Evolutionary conservation across 441 rosid species (phyloP).

Genomic region (Adansonia grandidieri): DNA sequence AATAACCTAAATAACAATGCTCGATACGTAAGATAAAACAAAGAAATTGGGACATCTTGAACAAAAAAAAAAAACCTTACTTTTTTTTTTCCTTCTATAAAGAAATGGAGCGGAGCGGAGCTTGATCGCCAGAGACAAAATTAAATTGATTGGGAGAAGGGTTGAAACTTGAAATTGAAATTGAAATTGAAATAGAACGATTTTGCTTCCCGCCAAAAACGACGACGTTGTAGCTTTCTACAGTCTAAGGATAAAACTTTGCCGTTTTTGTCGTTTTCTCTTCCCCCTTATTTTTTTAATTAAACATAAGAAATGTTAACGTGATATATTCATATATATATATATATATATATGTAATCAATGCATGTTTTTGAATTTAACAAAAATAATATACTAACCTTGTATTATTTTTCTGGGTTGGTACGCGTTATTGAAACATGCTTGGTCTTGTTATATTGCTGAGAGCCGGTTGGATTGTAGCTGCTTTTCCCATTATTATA

Average conservation of each 20-base stretch:
- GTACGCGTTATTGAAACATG: conserved; percentile 23
- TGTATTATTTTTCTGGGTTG: conserved; percentile 22
- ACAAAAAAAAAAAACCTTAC: conserved; percentile 10
- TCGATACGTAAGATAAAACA: background rate
- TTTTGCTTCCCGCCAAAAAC: background rate
- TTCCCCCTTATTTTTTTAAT: background rate
- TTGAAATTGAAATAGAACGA: background rate
- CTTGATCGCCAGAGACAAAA: conserved; percentile 11
- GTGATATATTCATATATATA: no score
- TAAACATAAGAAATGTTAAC: no score
- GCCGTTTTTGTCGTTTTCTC: background rate
- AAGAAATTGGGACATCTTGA: conserved; percentile 3
- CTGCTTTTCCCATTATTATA: conserved; percentile 45
- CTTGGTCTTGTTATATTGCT: conserved; percentile 43
- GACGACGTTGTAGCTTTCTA: background rate
- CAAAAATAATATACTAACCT: no score
- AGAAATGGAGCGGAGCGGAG: background rate
- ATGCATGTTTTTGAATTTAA: no score
- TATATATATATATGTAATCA: no score
- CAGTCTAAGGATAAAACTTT: background rate
- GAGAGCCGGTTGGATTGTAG: conserved; percentile 57
- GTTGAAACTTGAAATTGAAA: background rate
- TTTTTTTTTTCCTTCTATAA: background rate
- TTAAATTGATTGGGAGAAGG: background rate
- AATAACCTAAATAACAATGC: background rate